A percentile compares a stretch with the other conserved stretches of the same genome.
Conservation (phyloP, 176 grass and related monocot species). For the Poa pratensis region DNA sequence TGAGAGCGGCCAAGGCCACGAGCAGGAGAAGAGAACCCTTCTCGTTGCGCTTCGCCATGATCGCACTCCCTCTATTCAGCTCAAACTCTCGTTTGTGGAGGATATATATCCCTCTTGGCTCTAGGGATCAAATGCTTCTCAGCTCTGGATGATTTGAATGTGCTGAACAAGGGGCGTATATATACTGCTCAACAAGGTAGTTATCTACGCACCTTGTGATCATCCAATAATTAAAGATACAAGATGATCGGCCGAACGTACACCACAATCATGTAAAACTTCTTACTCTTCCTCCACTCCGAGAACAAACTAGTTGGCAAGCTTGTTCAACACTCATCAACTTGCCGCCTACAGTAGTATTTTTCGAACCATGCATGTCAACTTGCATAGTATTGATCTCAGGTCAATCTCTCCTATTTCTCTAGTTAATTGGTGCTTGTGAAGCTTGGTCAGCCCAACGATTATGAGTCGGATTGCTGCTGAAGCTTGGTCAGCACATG, state of each 20-base stretch:
- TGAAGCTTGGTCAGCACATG: no score
- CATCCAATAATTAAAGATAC: not conserved
- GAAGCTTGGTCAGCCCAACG: no score
- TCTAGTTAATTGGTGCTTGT: not conserved
- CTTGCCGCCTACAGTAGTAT: not conserved
- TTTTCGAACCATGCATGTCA: no score
- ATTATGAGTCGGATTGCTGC: no score
- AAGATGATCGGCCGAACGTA: not conserved
- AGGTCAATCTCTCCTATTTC: not conserved
- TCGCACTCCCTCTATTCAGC: not conserved
- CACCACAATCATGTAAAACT: not conserved
- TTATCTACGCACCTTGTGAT: not conserved
- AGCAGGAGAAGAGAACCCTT: not conserved
- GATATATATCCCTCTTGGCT: no score
- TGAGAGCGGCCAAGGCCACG: no score
- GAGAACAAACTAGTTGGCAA: not conserved
- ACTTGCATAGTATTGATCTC: not conserved
- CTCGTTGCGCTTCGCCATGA: not conserved
- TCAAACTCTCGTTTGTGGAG: not conserved
- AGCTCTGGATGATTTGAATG: not conserved
- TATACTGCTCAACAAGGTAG: not conserved
- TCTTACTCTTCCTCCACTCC: not conserved
- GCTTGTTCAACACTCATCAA: not conserved
- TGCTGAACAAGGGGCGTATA: not conserved
- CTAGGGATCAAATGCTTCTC: not conserved